Base-by-base conservation (phyloP, 2,329 filamentous ascomycete genomes). In the Furcasterigmium sp. region DNA sequence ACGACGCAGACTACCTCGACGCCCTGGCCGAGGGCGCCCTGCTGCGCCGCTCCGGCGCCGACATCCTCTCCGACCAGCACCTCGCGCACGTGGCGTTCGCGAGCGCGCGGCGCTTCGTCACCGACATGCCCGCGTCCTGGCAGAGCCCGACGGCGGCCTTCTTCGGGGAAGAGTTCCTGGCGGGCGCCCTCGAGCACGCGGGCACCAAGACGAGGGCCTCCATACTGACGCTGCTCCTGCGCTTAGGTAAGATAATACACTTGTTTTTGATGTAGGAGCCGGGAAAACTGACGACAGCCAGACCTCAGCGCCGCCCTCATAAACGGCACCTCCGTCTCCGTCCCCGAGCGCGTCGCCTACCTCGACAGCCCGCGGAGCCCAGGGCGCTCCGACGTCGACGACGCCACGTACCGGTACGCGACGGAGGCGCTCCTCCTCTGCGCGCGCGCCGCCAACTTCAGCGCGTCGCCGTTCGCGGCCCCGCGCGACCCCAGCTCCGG, bases 391-490 rank as follows among this genome's bases (percentile, higher is more conserved):
- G 5, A 42, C 18, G 36, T 53, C 38, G 52, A 48, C 19, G 46
- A 51, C 39, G 39, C 45, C 15, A 42, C 55, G 2, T 56, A 50
- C 28, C 43, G 40, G 10, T 52, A 35, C 35, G 43, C 53, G 7
- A 37, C 46, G 35, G 54, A 58, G n/a, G 54, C 61, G 1, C 44
- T 64, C 4, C 46, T 61, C 15, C 48, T 64, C 8, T 64, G 60
- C 43, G 56, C 59, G 18, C 52, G 60, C 25, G 64, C 65, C 21
- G 49, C 67, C 23, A 61, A 61, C 17, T 54, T 61, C 29, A 57
- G 61, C 39, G 50, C 53, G 18, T 52, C 50, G 26, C 51, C 53
- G 34, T 59, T 63, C 23, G 57, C 58, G 2, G 37, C 41, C 0
- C 46, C 30, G 14, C 20, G 55, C 53, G 23, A 47, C 46, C 10